These are phyloP conservation scores for Diaporthe citriasiana DNA, from an alignment of 2,329 filamentous ascomycete species.

Conservation along the genomic window DNA sequence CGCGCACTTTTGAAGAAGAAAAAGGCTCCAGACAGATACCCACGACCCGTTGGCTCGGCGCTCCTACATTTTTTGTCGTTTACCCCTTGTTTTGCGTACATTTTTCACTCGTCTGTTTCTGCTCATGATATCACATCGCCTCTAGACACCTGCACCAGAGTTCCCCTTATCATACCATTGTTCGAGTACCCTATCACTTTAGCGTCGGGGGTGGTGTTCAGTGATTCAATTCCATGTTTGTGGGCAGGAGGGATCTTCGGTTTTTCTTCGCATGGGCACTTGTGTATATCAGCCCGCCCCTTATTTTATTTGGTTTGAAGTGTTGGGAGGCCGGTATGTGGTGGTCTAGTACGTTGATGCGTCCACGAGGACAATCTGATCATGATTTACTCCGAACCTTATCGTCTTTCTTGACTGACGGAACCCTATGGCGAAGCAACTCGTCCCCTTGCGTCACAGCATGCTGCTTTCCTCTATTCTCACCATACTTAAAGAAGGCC, in stretches of 20 bases:
- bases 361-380: conserved; percentile 29
- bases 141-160: conserved; percentile 33
- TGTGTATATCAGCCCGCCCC: conserved; percentile 33
- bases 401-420: background rate
- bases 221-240: conserved; percentile 26
- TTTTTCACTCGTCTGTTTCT: conserved; percentile 19
- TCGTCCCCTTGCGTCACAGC: background rate
- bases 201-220: conserved; percentile 34
- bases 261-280: conserved; percentile 13
- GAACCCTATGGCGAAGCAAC: background rate
- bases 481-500: too few relatives aligned
- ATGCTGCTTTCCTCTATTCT: background rate
- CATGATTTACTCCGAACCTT: background rate
- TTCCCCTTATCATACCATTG: conserved; percentile 24
- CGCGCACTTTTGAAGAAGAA: conserved; percentile 3
- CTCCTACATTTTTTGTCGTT: conserved; percentile 14
- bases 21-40: conserved; percentile 29
- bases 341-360: background rate
- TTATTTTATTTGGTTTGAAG: background rate
- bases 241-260: background rate
- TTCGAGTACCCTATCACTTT: conserved; percentile 28
- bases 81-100: background rate
- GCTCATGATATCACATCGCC: conserved; percentile 28
- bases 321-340: background rate
- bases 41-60: conserved; percentile 17